Percentiles rank a stretch among this genome's conserved stretches.
These are phyloP conservation scores for Aspergillus kassunensis DNA, from an alignment of 495 filamentous ascomycete genomes.

Conservation along the genomic window DNA sequence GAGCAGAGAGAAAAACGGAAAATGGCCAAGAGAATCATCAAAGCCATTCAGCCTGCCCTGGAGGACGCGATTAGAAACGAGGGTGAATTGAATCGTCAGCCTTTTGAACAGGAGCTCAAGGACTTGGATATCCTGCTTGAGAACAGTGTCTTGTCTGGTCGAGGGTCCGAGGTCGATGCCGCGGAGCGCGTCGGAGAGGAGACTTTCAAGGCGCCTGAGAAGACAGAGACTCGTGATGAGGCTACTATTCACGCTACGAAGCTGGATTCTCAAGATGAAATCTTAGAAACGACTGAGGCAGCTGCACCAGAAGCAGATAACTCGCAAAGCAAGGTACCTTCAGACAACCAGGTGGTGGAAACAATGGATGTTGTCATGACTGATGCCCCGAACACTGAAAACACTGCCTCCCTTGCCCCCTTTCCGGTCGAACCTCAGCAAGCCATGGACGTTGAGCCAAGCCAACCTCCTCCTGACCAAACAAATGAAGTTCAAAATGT, in stretches of 20 bases:
- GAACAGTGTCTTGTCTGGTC: slow-evolving; percentile 45
- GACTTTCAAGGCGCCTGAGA: slow-evolving; percentile 15
- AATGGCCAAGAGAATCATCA: slow-evolving; percentile 79
- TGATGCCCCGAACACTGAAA: not conserved
- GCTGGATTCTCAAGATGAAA: slow-evolving; percentile 10
- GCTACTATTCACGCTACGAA: too few relatives aligned
- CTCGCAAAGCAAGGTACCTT: not conserved
- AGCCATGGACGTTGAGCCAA: slow-evolving; percentile 10
- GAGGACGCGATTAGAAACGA: slow-evolving; percentile 77
- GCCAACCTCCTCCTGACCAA: slow-evolving; percentile 23
- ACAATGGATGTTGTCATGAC: not conserved
- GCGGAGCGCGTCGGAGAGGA: slow-evolving; percentile 25
- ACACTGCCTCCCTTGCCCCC: slow-evolving; percentile 4
- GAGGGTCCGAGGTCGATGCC: slow-evolving; percentile 36
- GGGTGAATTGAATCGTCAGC: slow-evolving; percentile 65
- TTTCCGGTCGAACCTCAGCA: slow-evolving; percentile 11
- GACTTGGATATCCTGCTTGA: slow-evolving; percentile 73
- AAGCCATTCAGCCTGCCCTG: slow-evolving; percentile 68
- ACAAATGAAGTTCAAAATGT: slow-evolving; percentile 15
- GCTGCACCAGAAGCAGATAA: slow-evolving; percentile 8
- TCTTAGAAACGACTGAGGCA: slow-evolving; percentile 3
- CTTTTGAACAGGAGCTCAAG: slow-evolving; percentile 64
- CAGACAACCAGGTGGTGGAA: slow-evolving; percentile 1
- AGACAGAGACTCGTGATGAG: slow-evolving; percentile 9
- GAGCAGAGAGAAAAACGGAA: slow-evolving; percentile 63